Base-by-base conservation (phyloP, 345 rosid species). In the Pistacia vera region DNA sequence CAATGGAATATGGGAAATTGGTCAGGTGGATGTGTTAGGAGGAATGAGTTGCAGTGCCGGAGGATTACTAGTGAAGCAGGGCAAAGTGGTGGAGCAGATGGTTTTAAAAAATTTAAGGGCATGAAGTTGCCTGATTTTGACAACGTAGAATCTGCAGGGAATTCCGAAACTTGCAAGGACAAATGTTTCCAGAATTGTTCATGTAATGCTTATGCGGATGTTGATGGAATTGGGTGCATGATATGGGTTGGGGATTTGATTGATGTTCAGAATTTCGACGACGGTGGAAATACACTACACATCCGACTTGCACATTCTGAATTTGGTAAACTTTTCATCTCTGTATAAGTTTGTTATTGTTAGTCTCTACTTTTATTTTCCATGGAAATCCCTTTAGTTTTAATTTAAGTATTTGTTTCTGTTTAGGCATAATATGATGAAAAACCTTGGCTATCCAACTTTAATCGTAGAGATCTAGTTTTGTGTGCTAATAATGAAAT, bases 231-330 rank as follows among this genome's bases (percentile, higher is more conserved):
- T 58, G 81, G 95, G 25, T 92, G 98, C 78, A 81, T 92, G 86
- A 20, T 82, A 20, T 94, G 98, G 97, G 41, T 5, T 4, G 82
- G 49, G 64, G 85, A 86, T 41, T 81, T 94, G 82, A 51, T 92
- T 20, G 94, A 92, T 85, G 62, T 85, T 8, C 83, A 87, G 81
- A 41, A 83, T 41, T 83, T 89, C 25, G 73, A n/a, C 9, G 0
- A 64, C 0, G 85, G 75, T 67, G 92, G 90, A 65, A 73, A 46
- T 59, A 58, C 52, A 49, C 81, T 92, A 59, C 70, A 73, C 71
- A 57, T 90, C 44, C 90, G 95, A 25, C 86, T 94, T 16, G 81
- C 92, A 55, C 80, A 28, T 70, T 90, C 95, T 67, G 93, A 94
- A 84, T 61, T 85, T 20, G 86, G 97, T 90, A 79, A 30, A 22